Conservation (phyloP, 495 filamentous ascomycete genomes). For the Penicillium pulvis region DNA sequence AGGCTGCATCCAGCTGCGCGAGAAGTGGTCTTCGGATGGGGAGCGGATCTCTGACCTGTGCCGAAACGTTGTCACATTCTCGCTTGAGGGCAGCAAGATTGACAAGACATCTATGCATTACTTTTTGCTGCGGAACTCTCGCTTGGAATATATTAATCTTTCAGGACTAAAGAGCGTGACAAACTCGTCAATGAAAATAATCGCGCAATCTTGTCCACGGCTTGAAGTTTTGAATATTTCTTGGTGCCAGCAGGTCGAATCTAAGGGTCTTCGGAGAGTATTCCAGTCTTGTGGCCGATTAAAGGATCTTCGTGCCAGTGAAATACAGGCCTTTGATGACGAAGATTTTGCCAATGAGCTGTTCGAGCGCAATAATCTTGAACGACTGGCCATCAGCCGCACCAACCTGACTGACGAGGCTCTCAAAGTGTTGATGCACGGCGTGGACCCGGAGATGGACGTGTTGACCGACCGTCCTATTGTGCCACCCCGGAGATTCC, state of each 20-base stretch:
- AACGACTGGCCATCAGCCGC: slow-evolving; percentile 79
- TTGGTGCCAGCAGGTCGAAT: slow-evolving; percentile 86
- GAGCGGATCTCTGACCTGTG: slow-evolving; percentile 74
- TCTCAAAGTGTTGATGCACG: slow-evolving; percentile 71
- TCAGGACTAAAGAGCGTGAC: slow-evolving; percentile 77
- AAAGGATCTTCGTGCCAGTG: slow-evolving; percentile 79
- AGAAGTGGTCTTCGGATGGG: slow-evolving; percentile 72
- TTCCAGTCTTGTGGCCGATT: slow-evolving; percentile 71
- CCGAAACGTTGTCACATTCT: slow-evolving; percentile 82
- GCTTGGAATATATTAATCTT: slow-evolving; percentile 80
- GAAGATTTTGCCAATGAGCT: slow-evolving; percentile 67
- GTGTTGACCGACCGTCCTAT: slow-evolving; percentile 72
- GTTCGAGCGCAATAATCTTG: slow-evolving; percentile 77
- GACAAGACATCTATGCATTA: slow-evolving; percentile 76
- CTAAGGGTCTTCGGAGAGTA: slow-evolving; percentile 75
- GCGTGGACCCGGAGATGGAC: slow-evolving; percentile 73
- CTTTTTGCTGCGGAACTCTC: slow-evolving; percentile 75
- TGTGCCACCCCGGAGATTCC: slow-evolving; percentile 76
- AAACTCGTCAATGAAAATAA: slow-evolving; percentile 84
- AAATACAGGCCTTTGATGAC: slow-evolving; percentile 78
- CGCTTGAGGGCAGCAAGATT: slow-evolving; percentile 85
- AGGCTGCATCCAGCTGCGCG: slow-evolving; percentile 73
- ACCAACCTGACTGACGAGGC: slow-evolving; percentile 72
- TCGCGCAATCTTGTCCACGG: slow-evolving; percentile 78
- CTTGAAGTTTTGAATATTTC: slow-evolving; percentile 84